Conservation (phyloP, 345 rosid genomes). For the Turritis glabra region DNA sequence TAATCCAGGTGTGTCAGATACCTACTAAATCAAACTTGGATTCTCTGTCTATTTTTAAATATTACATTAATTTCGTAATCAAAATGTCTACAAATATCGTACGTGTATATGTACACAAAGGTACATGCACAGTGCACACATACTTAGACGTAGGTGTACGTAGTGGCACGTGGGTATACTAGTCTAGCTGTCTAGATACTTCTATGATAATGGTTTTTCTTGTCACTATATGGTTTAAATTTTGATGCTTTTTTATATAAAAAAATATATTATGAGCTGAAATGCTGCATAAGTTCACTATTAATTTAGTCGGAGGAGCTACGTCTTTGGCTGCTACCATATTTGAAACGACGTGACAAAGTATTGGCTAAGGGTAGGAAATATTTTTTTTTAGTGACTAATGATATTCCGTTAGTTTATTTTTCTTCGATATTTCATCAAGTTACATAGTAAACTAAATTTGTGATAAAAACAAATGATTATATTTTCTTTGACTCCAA, state of each 20-base stretch:
- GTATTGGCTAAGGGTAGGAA: not conserved
- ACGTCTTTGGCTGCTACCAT: not conserved
- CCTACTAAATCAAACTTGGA: slow-evolving; percentile 38
- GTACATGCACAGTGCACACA: slow-evolving; percentile 19
- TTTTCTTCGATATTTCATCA: not conserved
- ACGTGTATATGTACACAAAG: slow-evolving; percentile 29
- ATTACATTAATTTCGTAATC: slow-evolving; percentile 17
- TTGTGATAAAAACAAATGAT: not conserved
- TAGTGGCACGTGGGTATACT: slow-evolving; percentile 30
- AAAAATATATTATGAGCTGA: not conserved
- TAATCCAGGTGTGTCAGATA: slow-evolving; percentile 38
- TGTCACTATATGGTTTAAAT: not conserved
- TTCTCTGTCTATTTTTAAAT: slow-evolving; percentile 4
- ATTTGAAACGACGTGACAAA: slow-evolving; percentile 4
- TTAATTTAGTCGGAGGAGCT: not conserved
- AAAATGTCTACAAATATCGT: slow-evolving; percentile 11
- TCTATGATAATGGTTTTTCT: slow-evolving; percentile 9
- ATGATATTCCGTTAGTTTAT: not conserved
- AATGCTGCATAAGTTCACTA: not conserved
- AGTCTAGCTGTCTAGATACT: slow-evolving; percentile 29
- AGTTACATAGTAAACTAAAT: not conserved
- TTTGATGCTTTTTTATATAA: not conserved
- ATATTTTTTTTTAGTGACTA: too few relatives aligned
- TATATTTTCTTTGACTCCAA: not conserved
- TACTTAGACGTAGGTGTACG: slow-evolving; percentile 21